Base-by-base conservation (phyloP, 148 eudicot genomes). In the Silene latifolia region DNA sequence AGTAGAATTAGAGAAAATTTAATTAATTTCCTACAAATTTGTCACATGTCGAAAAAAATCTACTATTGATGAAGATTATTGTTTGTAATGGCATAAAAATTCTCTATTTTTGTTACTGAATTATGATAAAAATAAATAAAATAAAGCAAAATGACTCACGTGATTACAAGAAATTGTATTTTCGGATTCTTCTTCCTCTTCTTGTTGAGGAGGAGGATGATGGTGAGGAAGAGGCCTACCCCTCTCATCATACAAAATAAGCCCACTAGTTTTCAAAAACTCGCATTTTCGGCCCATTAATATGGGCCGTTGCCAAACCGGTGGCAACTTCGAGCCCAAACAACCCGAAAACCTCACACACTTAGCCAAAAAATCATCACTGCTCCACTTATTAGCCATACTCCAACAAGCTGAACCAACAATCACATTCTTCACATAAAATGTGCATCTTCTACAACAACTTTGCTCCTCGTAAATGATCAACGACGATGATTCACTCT, bases 251-350 rank as follows among this genome's bases (percentile, higher is more conserved):
- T 92, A 92, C 66, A 92, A 83, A 80, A 92, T 92, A 8, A 92
- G 81, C 60, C 98, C 98, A 74, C 96, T 92, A 72, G 83, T 90
- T 75, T 84, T 83, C 0, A 93, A 96, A 7, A 92, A 78, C 88
- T 88, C 88, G 78, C 98, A 92, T 68, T 84, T 92, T 76, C 82
- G 96, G 15, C 98, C 98, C 98, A 90, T 92, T 0, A 92, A 78
- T 59, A 92, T 92, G 8, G 93, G 98, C 86, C 90, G 84, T 63
- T 92, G 96, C 98, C 98, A 92, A 79, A 92, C 93, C 7, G 90
- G 83, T 23, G 82, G 61, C 29, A 56, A 59, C 18, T 59, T 78
- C 29, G 81, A 67, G 3, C 78, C 57, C 59, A 54, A 35, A 74
- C 82, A 63, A 53, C 69, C 42, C 13, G 39, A 15, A 67, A 46